These are phyloP conservation scores for Melampsora americana DNA, from an alignment of 1,284 basidiomycete species.

Conservation along the genomic window DNA sequence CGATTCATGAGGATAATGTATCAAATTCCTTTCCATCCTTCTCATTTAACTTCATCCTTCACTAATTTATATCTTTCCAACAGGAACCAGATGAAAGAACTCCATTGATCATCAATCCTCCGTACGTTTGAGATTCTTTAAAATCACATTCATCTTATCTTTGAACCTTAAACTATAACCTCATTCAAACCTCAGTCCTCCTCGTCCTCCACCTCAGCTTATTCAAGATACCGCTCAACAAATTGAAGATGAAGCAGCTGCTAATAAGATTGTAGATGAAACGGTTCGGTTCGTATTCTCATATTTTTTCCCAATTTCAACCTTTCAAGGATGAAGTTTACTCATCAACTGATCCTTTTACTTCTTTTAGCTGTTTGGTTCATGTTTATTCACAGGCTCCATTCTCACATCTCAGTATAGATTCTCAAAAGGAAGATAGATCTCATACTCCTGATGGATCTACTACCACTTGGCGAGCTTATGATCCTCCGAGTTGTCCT, in stretches of 20 bases:
- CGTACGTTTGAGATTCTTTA: no score
- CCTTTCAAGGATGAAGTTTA: background rate
- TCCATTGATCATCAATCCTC: constrained; percentile 29
- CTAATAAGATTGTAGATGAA: constrained; percentile 36
- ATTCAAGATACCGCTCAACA: constrained; percentile 34
- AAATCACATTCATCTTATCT: no score
- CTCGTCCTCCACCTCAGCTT: constrained; percentile 26
- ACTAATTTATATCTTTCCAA: background rate
- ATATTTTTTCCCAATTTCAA: background rate
- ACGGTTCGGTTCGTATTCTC: constrained; percentile 17
- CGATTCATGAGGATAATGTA: no score
- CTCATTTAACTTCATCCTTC: no score
- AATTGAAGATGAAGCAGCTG: constrained; percentile 35
- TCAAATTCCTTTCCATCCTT: background rate
- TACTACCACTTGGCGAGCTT: constrained; percentile 23
- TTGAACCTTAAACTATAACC: background rate
- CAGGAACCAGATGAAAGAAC: constrained; percentile 38
- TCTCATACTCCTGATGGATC: constrained; percentile 26
- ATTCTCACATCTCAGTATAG: constrained; percentile 29
- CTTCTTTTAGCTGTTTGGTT: constrained; percentile 20
- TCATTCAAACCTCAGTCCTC: background rate
- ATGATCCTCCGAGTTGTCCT: constrained; percentile 26
- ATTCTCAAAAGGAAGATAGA: background rate
- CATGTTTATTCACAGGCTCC: constrained; percentile 25
- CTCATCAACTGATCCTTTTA: background rate